Evolutionary conservation across 495 filamentous ascomycete species (phyloP).

Genomic region (Podospora fimiseda): DNA sequence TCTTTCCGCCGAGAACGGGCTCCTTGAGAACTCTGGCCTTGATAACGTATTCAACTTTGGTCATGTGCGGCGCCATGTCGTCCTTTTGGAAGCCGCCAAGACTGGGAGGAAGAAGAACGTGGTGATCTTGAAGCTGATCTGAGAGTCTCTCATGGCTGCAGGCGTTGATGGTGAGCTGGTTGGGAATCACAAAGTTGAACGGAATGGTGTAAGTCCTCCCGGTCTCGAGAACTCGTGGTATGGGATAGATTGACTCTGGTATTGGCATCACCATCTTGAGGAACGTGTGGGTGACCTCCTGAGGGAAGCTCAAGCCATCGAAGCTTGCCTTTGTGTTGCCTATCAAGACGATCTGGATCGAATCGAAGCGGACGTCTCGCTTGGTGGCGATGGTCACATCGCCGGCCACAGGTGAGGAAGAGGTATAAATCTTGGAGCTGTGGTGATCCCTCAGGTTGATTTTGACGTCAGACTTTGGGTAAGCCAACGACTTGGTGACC

Average conservation of each 20-base stretch:
- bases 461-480: slow-evolving; percentile 31
- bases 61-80: slow-evolving; percentile 81
- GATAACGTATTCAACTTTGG: slow-evolving; percentile 65
- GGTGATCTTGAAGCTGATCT: slow-evolving; percentile 58
- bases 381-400: slow-evolving; percentile 50
- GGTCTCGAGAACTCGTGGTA: slow-evolving; percentile 59
- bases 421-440: slow-evolving; percentile 44
- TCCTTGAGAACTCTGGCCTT: slow-evolving; percentile 49
- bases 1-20: slow-evolving; percentile 16
- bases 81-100: slow-evolving; percentile 69
- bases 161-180: slow-evolving; percentile 53
- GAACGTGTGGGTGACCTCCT: slow-evolving; percentile 52
- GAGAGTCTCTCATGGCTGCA: slow-evolving; percentile 45
- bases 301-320: slow-evolving; percentile 37
- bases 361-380: slow-evolving; percentile 67
- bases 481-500: slow-evolving; percentile 7
- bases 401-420: slow-evolving; percentile 40
- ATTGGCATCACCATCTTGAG: slow-evolving; percentile 80
- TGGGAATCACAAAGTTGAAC: slow-evolving; percentile 84
- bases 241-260: slow-evolving; percentile 59
- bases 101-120: slow-evolving; percentile 74
- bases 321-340: slow-evolving; percentile 48
- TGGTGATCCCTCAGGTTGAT: slow-evolving; percentile 44
- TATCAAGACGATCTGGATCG: slow-evolving; percentile 73
- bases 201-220: slow-evolving; percentile 65